Percentiles rank a stretch among this genome's conserved stretches.
phyloP scores from a whole-genome alignment of 2,329 filamentous ascomycete species.

The Pyrenochaeta sp. region DNA sequence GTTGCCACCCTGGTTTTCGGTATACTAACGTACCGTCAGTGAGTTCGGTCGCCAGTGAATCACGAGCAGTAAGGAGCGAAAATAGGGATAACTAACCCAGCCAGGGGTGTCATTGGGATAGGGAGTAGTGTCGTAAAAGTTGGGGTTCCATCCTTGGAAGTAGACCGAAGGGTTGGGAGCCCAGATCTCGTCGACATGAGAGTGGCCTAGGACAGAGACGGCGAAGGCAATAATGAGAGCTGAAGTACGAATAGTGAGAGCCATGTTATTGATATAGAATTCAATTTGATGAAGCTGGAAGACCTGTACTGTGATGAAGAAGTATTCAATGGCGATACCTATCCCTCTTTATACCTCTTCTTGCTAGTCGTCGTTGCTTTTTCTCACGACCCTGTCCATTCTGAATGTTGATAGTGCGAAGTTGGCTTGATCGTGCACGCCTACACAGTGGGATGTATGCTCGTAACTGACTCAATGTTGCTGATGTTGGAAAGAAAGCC shows the following conservation, averaged over 20 bases:
- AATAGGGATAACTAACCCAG: conserved; percentile 8
- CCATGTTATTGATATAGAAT: background rate
- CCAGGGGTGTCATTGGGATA: conserved; percentile 24
- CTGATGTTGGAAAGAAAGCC: background rate
- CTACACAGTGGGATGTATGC: background rate
- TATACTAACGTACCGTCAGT: conserved; percentile 5
- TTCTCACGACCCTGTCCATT: background rate
- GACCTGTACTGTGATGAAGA: background rate
- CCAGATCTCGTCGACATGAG: conserved; percentile 24
- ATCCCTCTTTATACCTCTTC: background rate
- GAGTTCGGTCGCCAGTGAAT: too few relatives aligned
- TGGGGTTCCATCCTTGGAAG: conserved; percentile 28
- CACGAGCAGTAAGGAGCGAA: background rate
- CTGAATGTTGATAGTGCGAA: background rate
- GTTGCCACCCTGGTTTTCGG: conserved; percentile 32
- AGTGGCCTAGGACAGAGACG: conserved; percentile 14
- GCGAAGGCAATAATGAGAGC: background rate
- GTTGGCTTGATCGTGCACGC: background rate
- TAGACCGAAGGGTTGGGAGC: conserved; percentile 15
- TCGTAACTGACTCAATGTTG: background rate
- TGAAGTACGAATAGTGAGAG: background rate
- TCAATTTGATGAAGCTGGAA: background rate
- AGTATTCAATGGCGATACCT: background rate
- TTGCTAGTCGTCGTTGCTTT: background rate
- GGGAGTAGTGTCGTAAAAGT: conserved; percentile 10